Conservation (phyloP, 1,284 basidiomycete genomes). For the Malassezia cuniculi region DNA sequence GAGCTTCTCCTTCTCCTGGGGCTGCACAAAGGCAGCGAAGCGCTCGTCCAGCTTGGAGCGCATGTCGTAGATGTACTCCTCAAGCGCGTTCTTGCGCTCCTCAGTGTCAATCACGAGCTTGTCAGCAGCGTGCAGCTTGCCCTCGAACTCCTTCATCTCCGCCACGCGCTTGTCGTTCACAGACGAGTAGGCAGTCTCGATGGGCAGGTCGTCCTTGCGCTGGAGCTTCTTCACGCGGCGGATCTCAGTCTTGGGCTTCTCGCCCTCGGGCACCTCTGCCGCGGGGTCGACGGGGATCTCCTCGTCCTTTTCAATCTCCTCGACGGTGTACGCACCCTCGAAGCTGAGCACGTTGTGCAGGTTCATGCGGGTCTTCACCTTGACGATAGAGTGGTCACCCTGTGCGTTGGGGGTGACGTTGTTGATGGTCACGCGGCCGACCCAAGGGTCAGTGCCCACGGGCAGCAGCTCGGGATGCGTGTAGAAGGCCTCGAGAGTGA, state of each 20-base stretch:
- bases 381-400: slow-evolving; percentile 44
- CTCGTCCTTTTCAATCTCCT: slow-evolving; percentile 45
- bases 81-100: slow-evolving; percentile 44
- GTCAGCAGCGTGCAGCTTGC: slow-evolving; percentile 40
- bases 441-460: slow-evolving; percentile 38
- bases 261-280: slow-evolving; percentile 11
- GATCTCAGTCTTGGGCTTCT: slow-evolving; percentile 39
- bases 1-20: slow-evolving; percentile 41
- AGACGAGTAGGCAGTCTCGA: slow-evolving; percentile 30
- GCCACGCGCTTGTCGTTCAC: slow-evolving; percentile 10
- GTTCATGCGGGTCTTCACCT: slow-evolving; percentile 45
- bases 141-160: slow-evolving; percentile 38
- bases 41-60: slow-evolving; percentile 42
- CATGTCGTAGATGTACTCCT: slow-evolving; percentile 45
- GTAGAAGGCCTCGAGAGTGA: slow-evolving; percentile 39
- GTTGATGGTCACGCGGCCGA: slow-evolving; percentile 40
- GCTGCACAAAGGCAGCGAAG: slow-evolving; percentile 31
- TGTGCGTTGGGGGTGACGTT: slow-evolving; percentile 38
- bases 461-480: slow-evolving; percentile 31
- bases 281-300: slow-evolving; percentile 37
- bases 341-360: slow-evolving; percentile 43
- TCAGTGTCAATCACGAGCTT: slow-evolving; percentile 45
- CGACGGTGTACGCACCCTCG: slow-evolving; percentile 42
- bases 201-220: slow-evolving; percentile 39
- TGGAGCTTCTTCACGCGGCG: slow-evolving; percentile 44